Conservation (phyloP, 148 eudicot genomes). For the Chenopodium berlandieri region DNA sequence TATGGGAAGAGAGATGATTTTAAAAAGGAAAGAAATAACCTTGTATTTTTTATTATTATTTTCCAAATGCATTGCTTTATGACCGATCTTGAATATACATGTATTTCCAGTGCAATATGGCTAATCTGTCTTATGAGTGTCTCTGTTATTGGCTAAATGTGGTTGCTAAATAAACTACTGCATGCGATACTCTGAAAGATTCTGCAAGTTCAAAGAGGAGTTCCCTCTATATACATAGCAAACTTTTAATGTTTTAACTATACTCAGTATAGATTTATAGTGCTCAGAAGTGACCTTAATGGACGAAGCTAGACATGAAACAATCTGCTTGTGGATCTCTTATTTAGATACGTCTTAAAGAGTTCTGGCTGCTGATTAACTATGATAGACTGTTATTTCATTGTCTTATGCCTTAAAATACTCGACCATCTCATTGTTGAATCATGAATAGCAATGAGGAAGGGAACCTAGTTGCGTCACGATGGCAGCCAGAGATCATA, state of each 20-base stretch:
- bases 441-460: too few species aligned
- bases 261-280: neutral
- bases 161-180: neutral
- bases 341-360: neutral
- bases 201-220: neutral
- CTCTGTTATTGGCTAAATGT: neutral
- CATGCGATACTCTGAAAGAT: neutral
- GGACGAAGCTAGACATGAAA: neutral
- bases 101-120: neutral
- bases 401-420: neutral
- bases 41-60: neutral
- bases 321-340: neutral
- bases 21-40: neutral
- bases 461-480: neutral
- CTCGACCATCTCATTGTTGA: neutral
- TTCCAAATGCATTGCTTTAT: neutral
- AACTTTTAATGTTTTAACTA: neutral
- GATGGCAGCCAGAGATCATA: neutral
- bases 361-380: neutral
- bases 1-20: neutral
- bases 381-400: neutral
- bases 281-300: neutral
- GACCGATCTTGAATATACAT: neutral
- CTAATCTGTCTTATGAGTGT: neutral
- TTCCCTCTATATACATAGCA: neutral